Base-by-base conservation (phyloP, 208 protist species). In the Trypanosoma cruzi region DNA sequence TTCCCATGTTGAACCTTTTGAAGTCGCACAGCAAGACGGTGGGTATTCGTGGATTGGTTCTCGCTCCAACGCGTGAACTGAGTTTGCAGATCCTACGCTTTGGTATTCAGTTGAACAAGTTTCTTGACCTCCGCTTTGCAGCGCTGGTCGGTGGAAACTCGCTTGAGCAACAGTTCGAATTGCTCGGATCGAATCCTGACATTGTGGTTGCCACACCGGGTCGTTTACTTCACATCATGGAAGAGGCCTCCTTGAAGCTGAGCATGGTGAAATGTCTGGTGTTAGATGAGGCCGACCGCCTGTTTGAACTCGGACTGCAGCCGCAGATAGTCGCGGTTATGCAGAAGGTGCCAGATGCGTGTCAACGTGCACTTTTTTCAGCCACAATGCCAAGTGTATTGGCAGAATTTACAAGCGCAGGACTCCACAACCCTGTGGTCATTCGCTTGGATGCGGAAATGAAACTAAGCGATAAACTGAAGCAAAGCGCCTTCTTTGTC, bases 251-350 rank as follows among this genome's bases (percentile, higher is more conserved):
- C 4, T 64, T 99, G 32, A 82, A 90, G 46, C 82, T 99, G 3
- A 80, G 72, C 4, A 74, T 77, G 32, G 88, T 99, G n/a, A 84
- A 98, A 67, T 97, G 93, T 49, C 49, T 99, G 8, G 98, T 99
- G 0, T 98, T 99, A 57, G 99, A 99, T 86, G 99, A 99, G 83
- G 99, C 98, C 1, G 99, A 99, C 82, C 90, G 96, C 20, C 84
- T 99, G 8, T 99, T 99, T 85, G 99, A 99, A 78, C 86, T 99
- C 68, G 99, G 99, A 34, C 84, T 93, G 18, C 88, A 98, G 80
- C 85, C 92, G 37, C 99, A 99, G 87, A 78, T 99, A 34, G 76
- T 80, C 3, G 95, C 96, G 53, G 99, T 99, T 61, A 80, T 99
- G 65, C 76, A 92, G 26, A 90, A 94, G n/a, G 69, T 99, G 13